Conservation (phyloP, 768 basidiomycete species). For the Pulveroboletus ravenelii region DNA sequence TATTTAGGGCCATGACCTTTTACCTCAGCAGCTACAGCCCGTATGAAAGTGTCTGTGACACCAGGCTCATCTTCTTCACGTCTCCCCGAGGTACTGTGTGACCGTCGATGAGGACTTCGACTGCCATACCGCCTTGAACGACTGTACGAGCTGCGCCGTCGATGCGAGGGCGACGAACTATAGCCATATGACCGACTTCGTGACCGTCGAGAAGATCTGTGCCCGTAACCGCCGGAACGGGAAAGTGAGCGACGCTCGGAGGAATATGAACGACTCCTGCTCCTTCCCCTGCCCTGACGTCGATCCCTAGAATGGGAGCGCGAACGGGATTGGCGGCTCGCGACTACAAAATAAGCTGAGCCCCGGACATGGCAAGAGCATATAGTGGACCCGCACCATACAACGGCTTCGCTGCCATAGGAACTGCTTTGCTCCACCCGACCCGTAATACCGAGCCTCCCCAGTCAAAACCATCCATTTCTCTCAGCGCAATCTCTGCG, state of each 20-base stretch:
- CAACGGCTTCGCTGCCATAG: slow-evolving; percentile 70
- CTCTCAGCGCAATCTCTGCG: slow-evolving; percentile 83
- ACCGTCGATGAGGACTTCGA: slow-evolving; percentile 47
- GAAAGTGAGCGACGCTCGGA: slow-evolving; percentile 28
- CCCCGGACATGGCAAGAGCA: not conserved
- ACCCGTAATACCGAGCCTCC: slow-evolving; percentile 82
- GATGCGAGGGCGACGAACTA: slow-evolving; percentile 36
- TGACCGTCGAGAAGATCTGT: slow-evolving; percentile 20
- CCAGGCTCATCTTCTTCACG: slow-evolving; percentile 50
- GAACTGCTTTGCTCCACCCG: slow-evolving; percentile 97
- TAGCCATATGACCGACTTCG: slow-evolving; percentile 26
- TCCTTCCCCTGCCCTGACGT: slow-evolving; percentile 22
- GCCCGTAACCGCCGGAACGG: slow-evolving; percentile 29
- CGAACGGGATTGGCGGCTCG: slow-evolving; percentile 29
- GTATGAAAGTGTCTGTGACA: slow-evolving; percentile 81
- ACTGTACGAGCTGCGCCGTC: slow-evolving; percentile 46
- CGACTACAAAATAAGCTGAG: slow-evolving; percentile 11
- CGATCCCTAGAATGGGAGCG: slow-evolving; percentile 32
- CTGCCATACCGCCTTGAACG: slow-evolving; percentile 40
- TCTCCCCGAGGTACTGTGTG: slow-evolving; percentile 28
- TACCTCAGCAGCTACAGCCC: slow-evolving; percentile 81
- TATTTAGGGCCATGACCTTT: slow-evolving; percentile 75
- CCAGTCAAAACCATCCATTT: slow-evolving; percentile 94
- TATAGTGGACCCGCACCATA: slow-evolving; percentile 54
- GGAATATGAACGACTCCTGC: slow-evolving; percentile 25